Percentiles rank a stretch among this genome's conserved stretches.
Evolutionary conservation across 306 rosid species (phyloP).

Genomic region (Fagus sylvatica): DNA sequence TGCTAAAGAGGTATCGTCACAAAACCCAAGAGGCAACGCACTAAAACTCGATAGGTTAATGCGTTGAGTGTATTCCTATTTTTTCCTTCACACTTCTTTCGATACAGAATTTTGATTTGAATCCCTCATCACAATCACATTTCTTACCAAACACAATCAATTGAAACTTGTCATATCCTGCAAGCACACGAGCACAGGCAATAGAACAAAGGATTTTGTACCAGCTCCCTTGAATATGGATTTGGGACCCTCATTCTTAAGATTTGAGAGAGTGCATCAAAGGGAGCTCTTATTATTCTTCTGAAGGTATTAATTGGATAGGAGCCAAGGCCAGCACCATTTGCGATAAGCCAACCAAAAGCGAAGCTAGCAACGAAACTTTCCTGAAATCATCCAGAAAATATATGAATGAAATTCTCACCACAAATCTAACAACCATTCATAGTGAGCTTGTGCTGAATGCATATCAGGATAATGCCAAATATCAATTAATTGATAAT

Average conservation of each 20-base stretch:
- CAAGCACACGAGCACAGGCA: conserved; percentile 82
- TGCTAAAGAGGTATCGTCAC: no score
- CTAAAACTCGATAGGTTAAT: no score
- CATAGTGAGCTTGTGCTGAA: no score
- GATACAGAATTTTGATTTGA: no score
- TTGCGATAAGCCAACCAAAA: conserved; percentile 74
- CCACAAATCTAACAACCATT: not conserved
- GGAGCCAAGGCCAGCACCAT: conserved; percentile 66
- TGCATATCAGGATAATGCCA: no score
- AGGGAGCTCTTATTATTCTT: conserved; percentile 75
- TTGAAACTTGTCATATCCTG: conserved; percentile 78
- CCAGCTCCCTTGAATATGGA: conserved; percentile 83
- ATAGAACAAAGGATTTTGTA: conserved; percentile 80
- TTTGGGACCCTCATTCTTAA: conserved; percentile 71
- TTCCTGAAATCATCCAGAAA: conserved; percentile 50
- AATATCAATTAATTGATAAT: no score
- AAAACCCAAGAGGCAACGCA: no score
- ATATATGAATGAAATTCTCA: not conserved
- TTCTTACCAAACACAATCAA: conserved; percentile 57
- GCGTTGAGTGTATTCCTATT: no score
- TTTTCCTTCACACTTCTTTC: no score
- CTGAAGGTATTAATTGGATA: conserved; percentile 80
- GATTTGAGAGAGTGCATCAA: conserved; percentile 65
- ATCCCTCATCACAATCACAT: conserved; percentile 59
- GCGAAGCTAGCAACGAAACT: conserved; percentile 82